A percentile compares a stretch with the other conserved stretches of the same genome.
These are phyloP conservation scores for Cladobotryum mycophilum DNA, from an alignment of 2,329 filamentous ascomycete genomes.

Conservation along the genomic window DNA sequence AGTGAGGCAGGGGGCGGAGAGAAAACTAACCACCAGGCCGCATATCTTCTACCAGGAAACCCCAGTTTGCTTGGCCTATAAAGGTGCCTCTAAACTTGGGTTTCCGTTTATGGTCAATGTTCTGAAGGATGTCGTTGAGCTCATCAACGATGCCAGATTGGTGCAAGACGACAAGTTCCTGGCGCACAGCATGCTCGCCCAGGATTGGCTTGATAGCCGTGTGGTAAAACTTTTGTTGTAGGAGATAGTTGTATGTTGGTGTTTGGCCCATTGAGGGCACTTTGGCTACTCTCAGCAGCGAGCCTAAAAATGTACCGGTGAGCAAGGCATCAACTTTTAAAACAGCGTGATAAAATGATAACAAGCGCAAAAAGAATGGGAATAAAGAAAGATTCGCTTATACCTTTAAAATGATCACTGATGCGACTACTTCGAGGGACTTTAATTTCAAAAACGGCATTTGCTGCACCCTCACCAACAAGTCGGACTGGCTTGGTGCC, in stretches of 20 bases:
- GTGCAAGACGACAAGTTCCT: constrained; percentile 33
- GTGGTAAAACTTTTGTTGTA: constrained; percentile 32
- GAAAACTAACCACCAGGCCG: constrained; percentile 24
- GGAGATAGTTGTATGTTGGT: constrained; percentile 31
- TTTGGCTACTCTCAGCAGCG: constrained; percentile 35
- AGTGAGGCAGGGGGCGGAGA: constrained; percentile 1
- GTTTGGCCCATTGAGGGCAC: constrained; percentile 23
- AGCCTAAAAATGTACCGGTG: constrained; percentile 19
- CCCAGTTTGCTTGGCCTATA: constrained; percentile 52
- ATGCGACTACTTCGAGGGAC: constrained; percentile 23
- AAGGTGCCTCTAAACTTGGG: constrained; percentile 43
- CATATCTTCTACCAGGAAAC: constrained; percentile 72
- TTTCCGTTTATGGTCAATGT: constrained; percentile 39
- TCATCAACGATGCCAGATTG: constrained; percentile 31
- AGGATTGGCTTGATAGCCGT: constrained; percentile 29
- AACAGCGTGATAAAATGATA: background rate
- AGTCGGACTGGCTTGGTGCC: constrained; percentile 33
- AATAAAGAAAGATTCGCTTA: background rate
- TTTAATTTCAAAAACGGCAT: constrained; percentile 63
- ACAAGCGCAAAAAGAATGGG: no score
- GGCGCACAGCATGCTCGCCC: constrained; percentile 28
- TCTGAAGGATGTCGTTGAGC: constrained; percentile 48
- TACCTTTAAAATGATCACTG: constrained; percentile 25
- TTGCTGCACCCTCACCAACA: constrained; percentile 67
- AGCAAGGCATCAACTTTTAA: constrained; percentile 1